These are phyloP conservation scores for Lactarius indigo DNA, from an alignment of 768 basidiomycete genomes.

Conservation along the genomic window DNA sequence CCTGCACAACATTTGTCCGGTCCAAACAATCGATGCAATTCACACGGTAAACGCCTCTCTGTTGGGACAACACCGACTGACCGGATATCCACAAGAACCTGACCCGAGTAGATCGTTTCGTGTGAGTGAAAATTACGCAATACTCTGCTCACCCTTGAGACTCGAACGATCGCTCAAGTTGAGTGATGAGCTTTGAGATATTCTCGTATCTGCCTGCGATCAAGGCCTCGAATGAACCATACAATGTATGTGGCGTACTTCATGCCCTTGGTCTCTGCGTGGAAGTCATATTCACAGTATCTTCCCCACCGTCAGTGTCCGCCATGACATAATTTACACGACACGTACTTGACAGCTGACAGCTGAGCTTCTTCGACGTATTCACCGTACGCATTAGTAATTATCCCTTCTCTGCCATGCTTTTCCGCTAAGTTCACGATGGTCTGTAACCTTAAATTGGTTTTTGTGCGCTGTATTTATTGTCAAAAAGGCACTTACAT, in stretches of 20 bases:
- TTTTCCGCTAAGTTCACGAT: constrained; percentile 90
- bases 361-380: constrained; percentile 54
- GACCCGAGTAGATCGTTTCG: neutral
- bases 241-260: constrained; percentile 48
- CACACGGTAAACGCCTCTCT: constrained; percentile 82
- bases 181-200: constrained; percentile 68
- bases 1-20: constrained; percentile 92
- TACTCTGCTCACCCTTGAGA: constrained; percentile 59
- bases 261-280: constrained; percentile 92
- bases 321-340: neutral
- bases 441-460: constrained; percentile 42
- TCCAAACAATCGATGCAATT: constrained; percentile 98
- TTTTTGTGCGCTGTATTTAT: neutral
- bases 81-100: constrained; percentile 85
- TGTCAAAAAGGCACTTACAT: constrained; percentile 48
- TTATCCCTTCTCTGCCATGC: constrained; percentile 77
- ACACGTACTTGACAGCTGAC: constrained; percentile 54
- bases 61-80: constrained; percentile 64
- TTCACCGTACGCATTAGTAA: constrained; percentile 76
- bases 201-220: constrained; percentile 70
- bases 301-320: constrained; percentile 35
- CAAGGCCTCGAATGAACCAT: constrained; percentile 16
- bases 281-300: constrained; percentile 88
- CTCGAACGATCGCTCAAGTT: constrained; percentile 73
- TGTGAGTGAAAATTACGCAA: neutral